A percentile compares a stretch with the other conserved stretches of the same genome.
Evolutionary conservation across 2,329 filamentous ascomycete genomes (phyloP).

Genomic region (Neonectria ditissima): DNA sequence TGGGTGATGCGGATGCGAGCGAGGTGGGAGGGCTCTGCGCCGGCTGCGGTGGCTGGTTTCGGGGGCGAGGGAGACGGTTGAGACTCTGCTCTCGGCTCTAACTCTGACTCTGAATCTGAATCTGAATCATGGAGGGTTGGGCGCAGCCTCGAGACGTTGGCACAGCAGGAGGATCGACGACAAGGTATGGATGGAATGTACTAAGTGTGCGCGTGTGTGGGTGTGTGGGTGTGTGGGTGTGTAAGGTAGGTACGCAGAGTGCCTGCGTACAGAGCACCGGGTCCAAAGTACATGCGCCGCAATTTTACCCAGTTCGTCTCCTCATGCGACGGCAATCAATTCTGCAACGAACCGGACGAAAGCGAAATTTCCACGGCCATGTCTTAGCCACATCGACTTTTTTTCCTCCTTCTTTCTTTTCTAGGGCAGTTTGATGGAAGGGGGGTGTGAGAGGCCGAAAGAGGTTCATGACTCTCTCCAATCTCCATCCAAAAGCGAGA

Average conservation of each 20-base stretch:
- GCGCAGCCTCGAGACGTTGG: constrained; percentile 19
- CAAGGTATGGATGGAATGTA: too few species aligned
- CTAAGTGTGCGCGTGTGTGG: too few species aligned
- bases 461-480: not conserved
- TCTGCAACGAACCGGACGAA: constrained; percentile 23
- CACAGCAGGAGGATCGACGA: constrained; percentile 25
- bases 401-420: not conserved
- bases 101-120: constrained; percentile 11
- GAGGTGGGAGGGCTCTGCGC: constrained; percentile 14
- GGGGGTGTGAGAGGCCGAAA: too few species aligned
- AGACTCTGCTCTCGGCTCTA: not conserved
- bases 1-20: too few species aligned
- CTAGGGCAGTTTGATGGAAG: too few species aligned
- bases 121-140: constrained; percentile 15
- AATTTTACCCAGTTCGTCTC: constrained; percentile 13
- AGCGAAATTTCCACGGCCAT: constrained; percentile 25
- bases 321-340: constrained; percentile 16
- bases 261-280: not conserved
- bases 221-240: too few species aligned
- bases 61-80: constrained; percentile 13
- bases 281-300: not conserved
- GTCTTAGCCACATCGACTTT: constrained; percentile 2
- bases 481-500: not conserved
- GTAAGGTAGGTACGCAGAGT: not conserved
- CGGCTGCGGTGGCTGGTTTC: constrained; percentile 16